These are phyloP conservation scores for Knufia petricola DNA, from an alignment of 2,329 filamentous ascomycete species.

Conservation along the genomic window DNA sequence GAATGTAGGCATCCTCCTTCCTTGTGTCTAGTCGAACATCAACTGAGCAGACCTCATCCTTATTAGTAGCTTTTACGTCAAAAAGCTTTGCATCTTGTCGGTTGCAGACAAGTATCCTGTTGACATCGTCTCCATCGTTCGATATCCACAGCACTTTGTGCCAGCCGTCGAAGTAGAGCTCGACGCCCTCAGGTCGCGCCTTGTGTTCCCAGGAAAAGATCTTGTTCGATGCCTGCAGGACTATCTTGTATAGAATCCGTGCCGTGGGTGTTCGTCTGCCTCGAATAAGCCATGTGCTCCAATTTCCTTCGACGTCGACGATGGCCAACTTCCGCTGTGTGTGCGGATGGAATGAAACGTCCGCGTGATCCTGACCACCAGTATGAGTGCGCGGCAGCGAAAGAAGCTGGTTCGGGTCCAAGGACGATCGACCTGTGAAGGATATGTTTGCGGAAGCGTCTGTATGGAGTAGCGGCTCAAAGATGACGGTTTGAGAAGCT, in stretches of 20 bases:
- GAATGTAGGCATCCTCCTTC: conserved; percentile 41
- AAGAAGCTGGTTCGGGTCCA: conserved; percentile 2
- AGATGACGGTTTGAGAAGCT: conserved; percentile 1
- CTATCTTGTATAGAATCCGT: conserved; percentile 26
- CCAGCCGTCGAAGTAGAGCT: conserved; percentile 34
- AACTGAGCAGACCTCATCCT: conserved; percentile 22
- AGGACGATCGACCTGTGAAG: background rate
- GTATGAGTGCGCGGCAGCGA: conserved; percentile 24
- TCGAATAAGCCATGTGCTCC: conserved; percentile 42
- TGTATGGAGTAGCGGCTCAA: conserved; percentile 1
- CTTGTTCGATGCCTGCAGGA: conserved; percentile 13
- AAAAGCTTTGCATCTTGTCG: conserved; percentile 35
- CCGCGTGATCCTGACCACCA: conserved; percentile 40
- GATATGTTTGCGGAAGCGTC: background rate
- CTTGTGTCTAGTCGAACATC: conserved; percentile 30
- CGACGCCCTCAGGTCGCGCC: conserved; percentile 13
- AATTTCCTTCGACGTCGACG: conserved; percentile 44
- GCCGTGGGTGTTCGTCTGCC: conserved; percentile 25
- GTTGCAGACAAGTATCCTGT: conserved; percentile 43
- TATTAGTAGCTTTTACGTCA: conserved; percentile 21
- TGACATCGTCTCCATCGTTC: conserved; percentile 22
- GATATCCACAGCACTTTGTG: conserved; percentile 33
- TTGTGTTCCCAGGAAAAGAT: conserved; percentile 16
- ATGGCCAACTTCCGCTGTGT: conserved; percentile 48
- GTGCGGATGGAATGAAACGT: conserved; percentile 52